Evolutionary conservation across 352 stramenopile genomes (phyloP), one percentile per base, ranked within the genome.

Genomic region (Pythium volutum): DNA sequence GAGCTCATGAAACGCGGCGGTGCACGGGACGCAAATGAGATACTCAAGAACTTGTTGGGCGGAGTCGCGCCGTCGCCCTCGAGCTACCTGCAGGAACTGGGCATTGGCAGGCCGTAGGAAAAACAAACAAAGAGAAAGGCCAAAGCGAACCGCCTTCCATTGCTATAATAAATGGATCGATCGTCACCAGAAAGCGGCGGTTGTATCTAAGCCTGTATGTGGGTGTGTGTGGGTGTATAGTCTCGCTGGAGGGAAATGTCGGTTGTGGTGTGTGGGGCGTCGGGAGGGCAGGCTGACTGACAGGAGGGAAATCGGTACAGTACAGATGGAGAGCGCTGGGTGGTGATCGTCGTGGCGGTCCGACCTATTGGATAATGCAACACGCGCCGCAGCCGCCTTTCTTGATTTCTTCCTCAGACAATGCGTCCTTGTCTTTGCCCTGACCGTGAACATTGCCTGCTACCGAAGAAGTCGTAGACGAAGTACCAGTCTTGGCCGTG

Each of bases 1-100:
- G 73, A 95, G 36, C 58, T 97, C 27, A 83, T 97, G 66, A 43
- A 81, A 8, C 86, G 96, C 52, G 90, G 90, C n/a, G 90, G 90
- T 11, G 88, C 87, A 18, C 92, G 87, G 42, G 88, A 96, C 53
- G 89, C 90, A 3, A 90, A 93, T 42, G 75, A 87, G 49, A 91
- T 97, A 52, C 64, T 97, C 3, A 29, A 63, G 8, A 76, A 79
- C 25, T 70, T 97, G 52, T 58, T 97, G 22, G 87, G 85, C 8
- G 71, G 67, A 4, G 55, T 59, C 8, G 52, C 70, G 20, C 80
- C 85, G 43, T 88, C 84, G 41, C 73, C 77, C 1, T 42, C 57
- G 36, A 89, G 71, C 54, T 95, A 91, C 63, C 52, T 95, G 49
- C 64, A 79, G 46, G 85, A 95, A 70, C 67, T 95, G 34, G 83